Base-by-base conservation (phyloP, 768 basidiomycete genomes). In the Phanerodontia chrysosporium region DNA sequence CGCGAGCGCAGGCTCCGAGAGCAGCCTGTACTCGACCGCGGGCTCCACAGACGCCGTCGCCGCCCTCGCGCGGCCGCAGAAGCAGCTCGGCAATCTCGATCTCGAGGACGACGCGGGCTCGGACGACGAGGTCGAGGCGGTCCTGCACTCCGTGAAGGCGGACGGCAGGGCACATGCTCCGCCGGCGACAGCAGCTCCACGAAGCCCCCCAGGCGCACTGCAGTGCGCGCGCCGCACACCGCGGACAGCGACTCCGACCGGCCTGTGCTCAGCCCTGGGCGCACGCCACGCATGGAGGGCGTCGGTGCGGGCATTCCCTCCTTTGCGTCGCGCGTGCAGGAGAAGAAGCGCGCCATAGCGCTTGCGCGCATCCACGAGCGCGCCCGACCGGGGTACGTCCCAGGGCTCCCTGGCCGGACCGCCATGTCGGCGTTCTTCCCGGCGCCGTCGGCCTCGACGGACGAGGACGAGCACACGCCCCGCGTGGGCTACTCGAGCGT, bases 41-140 rank as follows among this genome's bases (percentile, higher is more conserved):
- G 52, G 51, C 13, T 64, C 59, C 13, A n/a, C 48, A 24, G 54
- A 49, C 35, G 53, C 25, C 25, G 28, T 28, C 28, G 35, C n/a
- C 35, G 32, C 16, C 2, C 8, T 14, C n/a, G 45, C 29, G 16
- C 9, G 16, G 25, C 27, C 55, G 18, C 45, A 22, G 45, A 30
- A 46, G 51, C 16, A 25, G 32, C 51, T 45, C 12, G 45, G 59
- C 14, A 32, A 45, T 16, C 51, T 49, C 9, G 27, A 58, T 22
- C 61, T 65, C 5, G 61, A 62, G 28, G 61, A 61, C 16, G 67
- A 56, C 54, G 59, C 61, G 3, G 61, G 53, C 53, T 62, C 62
- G 10, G 62, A 62, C 44, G 67, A 66, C 28, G 67, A 68, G 45
- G 54, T 66, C 25, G 61, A 63, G 18, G 45, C 53, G 7, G 62